These are phyloP conservation scores for Colletotrichum truncatum DNA, from an alignment of 2,329 filamentous ascomycete genomes.

Conservation along the genomic window DNA sequence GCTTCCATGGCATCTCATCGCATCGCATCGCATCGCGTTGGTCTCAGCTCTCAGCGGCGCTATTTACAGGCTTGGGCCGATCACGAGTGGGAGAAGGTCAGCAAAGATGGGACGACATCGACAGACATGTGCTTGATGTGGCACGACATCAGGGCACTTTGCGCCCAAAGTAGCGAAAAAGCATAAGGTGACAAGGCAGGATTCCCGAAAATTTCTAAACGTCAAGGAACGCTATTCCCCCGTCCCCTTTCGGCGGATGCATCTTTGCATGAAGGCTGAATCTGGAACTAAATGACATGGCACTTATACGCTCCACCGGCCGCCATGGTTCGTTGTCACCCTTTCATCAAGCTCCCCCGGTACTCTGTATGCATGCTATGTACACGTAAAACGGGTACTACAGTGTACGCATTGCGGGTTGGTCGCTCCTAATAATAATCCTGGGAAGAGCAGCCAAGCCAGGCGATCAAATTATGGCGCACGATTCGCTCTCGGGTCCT, in stretches of 20 bases:
- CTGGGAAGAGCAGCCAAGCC: neutral
- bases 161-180: neutral
- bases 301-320: constrained; percentile 3
- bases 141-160: constrained; percentile 19
- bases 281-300: constrained; percentile 14
- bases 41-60: neutral
- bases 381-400: neutral
- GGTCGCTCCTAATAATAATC: neutral
- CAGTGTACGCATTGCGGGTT: neutral
- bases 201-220: neutral
- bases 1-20: neutral
- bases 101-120: constrained; percentile 21
- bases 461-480: neutral
- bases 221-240: neutral
- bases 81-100: constrained; percentile 19
- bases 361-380: neutral
- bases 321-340: neutral
- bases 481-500: neutral
- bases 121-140: constrained; percentile 15
- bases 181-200: neutral
- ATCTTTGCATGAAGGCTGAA: constrained; percentile 8
- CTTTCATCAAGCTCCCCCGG: no score
- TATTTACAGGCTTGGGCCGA: neutral
- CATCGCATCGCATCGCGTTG: neutral
- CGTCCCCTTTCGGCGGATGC: constrained; percentile 6